Percentiles rank a stretch among this genome's conserved stretches.
phyloP scores from a whole-genome alignment of 305 asterid genomes.

The Rubia tinctorum region DNA sequence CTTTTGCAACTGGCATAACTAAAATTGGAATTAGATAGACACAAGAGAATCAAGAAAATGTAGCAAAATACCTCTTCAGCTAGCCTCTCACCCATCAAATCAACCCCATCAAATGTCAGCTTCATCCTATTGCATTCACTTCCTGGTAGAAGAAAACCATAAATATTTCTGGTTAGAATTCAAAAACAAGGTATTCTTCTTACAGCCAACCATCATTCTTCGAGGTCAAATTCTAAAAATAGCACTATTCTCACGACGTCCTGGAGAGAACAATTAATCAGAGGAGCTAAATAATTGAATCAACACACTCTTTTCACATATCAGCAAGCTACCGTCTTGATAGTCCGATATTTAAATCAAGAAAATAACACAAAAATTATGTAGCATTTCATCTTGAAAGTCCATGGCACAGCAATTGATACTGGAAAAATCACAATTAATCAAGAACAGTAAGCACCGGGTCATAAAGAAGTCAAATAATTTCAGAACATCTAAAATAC shows the following conservation, averaged over 20 bases:
- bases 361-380: not conserved
- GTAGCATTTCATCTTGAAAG: not conserved
- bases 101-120: conserved; percentile 88
- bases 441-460: not conserved
- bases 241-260: not conserved
- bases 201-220: not conserved
- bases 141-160: conserved; percentile 46
- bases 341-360: not conserved
- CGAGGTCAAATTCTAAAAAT: not conserved
- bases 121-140: conserved; percentile 77
- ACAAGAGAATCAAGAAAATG: conserved; percentile 1
- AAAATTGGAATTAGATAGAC: not conserved
- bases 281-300: not conserved
- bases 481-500: not conserved
- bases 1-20: not conserved
- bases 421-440: not conserved
- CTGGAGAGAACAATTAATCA: not conserved
- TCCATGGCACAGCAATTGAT: not conserved
- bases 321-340: not conserved
- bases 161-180: conserved; percentile 20
- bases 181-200: conserved; percentile 5
- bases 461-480: not conserved
- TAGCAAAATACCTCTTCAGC: conserved; percentile 75
- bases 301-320: not conserved
- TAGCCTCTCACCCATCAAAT: conserved; percentile 89